A percentile compares a stretch with the other conserved stretches of the same genome.
Evolutionary conservation across 2,329 filamentous ascomycete species (phyloP).

Genomic region (Falciphora oryzae): DNA sequence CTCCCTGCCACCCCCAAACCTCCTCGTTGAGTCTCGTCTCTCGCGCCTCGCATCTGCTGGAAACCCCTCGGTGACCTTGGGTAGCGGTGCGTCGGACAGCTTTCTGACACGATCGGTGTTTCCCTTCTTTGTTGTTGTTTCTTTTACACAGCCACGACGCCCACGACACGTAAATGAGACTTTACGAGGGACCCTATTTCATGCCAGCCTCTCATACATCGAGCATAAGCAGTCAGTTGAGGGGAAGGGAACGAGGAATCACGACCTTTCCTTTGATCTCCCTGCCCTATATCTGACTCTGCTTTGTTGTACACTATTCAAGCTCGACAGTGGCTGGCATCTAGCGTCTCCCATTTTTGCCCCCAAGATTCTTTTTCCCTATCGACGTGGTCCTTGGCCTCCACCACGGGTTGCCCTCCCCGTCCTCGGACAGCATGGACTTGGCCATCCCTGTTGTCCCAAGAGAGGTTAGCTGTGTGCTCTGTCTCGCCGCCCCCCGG

Average conservation of each 20-base stretch:
- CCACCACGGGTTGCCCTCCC: not conserved
- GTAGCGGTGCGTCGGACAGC: not conserved
- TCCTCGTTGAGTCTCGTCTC: not conserved
- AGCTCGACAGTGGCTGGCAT: constrained; percentile 5
- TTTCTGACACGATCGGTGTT: not conserved
- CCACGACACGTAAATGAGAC: not conserved
- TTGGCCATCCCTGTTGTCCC: too few relatives aligned
- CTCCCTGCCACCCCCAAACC: not conserved
- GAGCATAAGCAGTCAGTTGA: not conserved
- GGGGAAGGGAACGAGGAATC: not conserved
- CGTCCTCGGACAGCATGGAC: not conserved
- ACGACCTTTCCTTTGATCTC: not conserved
- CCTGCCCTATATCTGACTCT: not conserved
- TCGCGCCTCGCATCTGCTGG: not conserved
- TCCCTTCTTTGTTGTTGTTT: constrained; percentile 3
- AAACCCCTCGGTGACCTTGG: not conserved
- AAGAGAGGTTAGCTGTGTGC: not conserved
- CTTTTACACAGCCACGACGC: not conserved
- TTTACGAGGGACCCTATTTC: not conserved
- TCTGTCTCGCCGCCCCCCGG: not conserved
- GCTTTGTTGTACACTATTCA: constrained; percentile 11
- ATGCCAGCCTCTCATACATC: not conserved
- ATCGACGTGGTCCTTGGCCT: not conserved
- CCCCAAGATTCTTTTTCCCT: not conserved
- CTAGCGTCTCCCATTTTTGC: not conserved